phyloP scores from a whole-genome alignment of 1,139 yeast genomes.

The Ogataea hybrid region DNA sequence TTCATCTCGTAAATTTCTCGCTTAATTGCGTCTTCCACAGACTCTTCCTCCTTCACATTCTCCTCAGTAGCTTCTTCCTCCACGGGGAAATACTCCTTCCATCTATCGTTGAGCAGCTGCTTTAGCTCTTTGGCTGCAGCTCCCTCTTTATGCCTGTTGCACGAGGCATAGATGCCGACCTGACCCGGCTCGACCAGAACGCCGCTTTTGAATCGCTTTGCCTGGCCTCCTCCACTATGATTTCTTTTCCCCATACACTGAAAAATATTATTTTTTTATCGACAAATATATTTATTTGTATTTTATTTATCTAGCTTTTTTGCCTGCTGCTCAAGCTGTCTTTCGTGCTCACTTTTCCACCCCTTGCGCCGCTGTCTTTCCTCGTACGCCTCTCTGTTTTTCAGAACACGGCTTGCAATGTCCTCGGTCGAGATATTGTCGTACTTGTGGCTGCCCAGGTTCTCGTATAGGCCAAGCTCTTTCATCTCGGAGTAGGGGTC shows the following conservation, averaged over 20 bases:
- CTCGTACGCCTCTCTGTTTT: slow-evolving; percentile 64
- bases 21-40: slow-evolving; percentile 74
- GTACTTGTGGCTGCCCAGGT: slow-evolving; percentile 54
- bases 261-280: slow-evolving; percentile 1
- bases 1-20: slow-evolving; percentile 64
- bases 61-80: slow-evolving; percentile 36
- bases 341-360: slow-evolving; percentile 55
- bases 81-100: slow-evolving; percentile 48
- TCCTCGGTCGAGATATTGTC: slow-evolving; percentile 60
- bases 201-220: slow-evolving; percentile 44
- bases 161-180: slow-evolving; percentile 82
- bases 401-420: slow-evolving; percentile 67
- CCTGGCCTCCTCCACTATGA: slow-evolving; percentile 21
- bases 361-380: slow-evolving; percentile 80
- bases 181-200: slow-evolving; percentile 75
- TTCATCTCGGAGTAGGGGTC: slow-evolving; percentile 45
- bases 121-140: slow-evolving; percentile 73
- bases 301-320: slow-evolving; percentile 1
- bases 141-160: slow-evolving; percentile 74
- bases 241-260: slow-evolving; percentile 39
- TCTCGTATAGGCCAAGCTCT: slow-evolving; percentile 39
- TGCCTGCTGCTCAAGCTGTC: slow-evolving; percentile 26
- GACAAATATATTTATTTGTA: not conserved
- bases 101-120: slow-evolving; percentile 56
- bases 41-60: slow-evolving; percentile 38